These are phyloP conservation scores for Westerdykella sp. DNA, from an alignment of 2,329 filamentous ascomycete species.

Conservation along the genomic window DNA sequence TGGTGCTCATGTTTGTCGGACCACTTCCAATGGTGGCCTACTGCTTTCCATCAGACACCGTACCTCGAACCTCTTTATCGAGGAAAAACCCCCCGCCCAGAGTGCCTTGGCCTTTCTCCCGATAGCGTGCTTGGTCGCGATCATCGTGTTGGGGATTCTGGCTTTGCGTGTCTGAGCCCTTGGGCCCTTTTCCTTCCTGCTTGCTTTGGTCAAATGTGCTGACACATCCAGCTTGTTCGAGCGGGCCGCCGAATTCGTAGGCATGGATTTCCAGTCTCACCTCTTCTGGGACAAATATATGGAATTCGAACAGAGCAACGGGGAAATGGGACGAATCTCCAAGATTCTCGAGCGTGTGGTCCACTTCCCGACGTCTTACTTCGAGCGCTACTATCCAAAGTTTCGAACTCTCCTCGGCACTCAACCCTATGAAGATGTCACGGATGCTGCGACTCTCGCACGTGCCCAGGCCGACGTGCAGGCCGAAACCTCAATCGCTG, in stretches of 20 bases:
- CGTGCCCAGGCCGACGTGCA: conserved; percentile 53
- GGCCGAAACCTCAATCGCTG: conserved; percentile 56
- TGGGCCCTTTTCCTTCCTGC: no score
- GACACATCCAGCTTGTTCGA: conserved; percentile 70
- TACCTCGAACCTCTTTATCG: no score
- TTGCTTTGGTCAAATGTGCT: conserved; percentile 3
- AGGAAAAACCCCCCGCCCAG: no score
- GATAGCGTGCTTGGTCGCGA: no score
- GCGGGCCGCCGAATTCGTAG: conserved; percentile 75
- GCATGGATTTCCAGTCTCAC: conserved; percentile 87
- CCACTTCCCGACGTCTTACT: conserved; percentile 90
- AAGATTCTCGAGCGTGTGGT: conserved; percentile 76
- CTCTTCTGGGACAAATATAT: conserved; percentile 99
- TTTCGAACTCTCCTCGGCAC: conserved; percentile 69
- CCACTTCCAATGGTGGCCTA: conserved; percentile 3
- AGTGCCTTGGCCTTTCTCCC: no score
- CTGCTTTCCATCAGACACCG: not conserved
- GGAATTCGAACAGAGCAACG: conserved; percentile 85
- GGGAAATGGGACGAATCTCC: conserved; percentile 58
- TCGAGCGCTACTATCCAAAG: conserved; percentile 88
- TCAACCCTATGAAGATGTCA: conserved; percentile 67
- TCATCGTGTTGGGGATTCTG: no score
- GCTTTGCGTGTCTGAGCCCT: no score
- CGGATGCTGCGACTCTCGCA: conserved; percentile 57
- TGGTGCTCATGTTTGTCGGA: conserved; percentile 39